Evolutionary conservation across 352 stramenopile genomes (phyloP).

Genomic region (Globisporangium cederbergense): DNA sequence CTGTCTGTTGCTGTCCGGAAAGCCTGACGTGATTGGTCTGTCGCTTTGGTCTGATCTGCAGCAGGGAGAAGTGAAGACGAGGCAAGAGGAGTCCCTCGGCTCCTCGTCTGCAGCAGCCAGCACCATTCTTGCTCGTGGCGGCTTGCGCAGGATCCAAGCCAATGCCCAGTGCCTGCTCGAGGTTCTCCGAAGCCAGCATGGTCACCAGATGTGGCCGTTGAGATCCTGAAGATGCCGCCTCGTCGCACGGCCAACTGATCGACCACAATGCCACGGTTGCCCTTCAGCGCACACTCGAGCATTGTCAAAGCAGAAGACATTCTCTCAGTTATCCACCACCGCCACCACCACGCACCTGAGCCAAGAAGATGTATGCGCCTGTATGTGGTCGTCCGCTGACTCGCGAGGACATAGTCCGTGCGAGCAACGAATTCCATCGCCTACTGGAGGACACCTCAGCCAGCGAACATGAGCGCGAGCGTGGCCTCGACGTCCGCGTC

Average conservation of each 20-base stretch:
- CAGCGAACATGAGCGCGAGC: background rate
- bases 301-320: background rate
- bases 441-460: background rate
- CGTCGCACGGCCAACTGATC: background rate
- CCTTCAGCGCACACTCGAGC: background rate
- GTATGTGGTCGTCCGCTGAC: background rate
- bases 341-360: background rate
- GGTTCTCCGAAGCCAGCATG: background rate
- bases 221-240: background rate
- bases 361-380: background rate
- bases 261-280: background rate
- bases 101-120: too few relatives aligned
- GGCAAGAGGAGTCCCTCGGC: too few relatives aligned
- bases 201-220: background rate
- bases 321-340: background rate
- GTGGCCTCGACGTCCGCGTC: background rate
- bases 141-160: too few relatives aligned
- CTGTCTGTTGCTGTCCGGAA: background rate
- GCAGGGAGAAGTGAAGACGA: too few relatives aligned
- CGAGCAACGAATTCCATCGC: background rate
- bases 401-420: background rate
- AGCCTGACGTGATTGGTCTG: background rate
- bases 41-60: too few relatives aligned
- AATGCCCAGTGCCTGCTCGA: too few relatives aligned
- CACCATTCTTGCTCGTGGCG: too few relatives aligned